These are phyloP conservation scores for Fraxinus americana DNA, from an alignment of 257 asterid species.

Conservation along the genomic window DNA sequence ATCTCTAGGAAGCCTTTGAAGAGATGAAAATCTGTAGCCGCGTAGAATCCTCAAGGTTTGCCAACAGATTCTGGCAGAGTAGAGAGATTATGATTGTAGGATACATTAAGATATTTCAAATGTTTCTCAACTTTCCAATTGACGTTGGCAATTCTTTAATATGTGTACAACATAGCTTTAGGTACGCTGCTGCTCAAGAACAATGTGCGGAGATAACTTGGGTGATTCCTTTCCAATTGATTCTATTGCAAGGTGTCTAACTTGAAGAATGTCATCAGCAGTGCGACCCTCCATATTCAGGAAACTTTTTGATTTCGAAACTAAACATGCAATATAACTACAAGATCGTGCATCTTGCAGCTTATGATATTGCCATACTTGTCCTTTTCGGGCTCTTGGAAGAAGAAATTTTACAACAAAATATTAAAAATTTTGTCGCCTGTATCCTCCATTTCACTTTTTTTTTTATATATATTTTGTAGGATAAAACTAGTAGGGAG, in stretches of 20 bases:
- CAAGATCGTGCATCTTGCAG: slow-evolving; percentile 42
- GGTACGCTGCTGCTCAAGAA: too few species aligned
- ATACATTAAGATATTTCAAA: too few species aligned
- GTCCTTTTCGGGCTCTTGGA: slow-evolving; percentile 27
- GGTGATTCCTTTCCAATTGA: neutral
- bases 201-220: neutral
- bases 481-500: too few species aligned
- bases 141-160: too few species aligned
- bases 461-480: too few species aligned
- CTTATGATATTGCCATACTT: slow-evolving; percentile 15
- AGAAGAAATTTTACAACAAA: slow-evolving; percentile 31
- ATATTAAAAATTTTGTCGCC: slow-evolving; percentile 19
- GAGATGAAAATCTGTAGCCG: too few species aligned
- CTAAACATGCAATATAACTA: slow-evolving; percentile 26
- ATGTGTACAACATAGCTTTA: too few species aligned
- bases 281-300: neutral
- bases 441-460: neutral
- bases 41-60: too few species aligned
- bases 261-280: neutral
- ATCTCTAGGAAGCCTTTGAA: too few species aligned
- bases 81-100: too few species aligned
- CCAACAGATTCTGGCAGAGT: too few species aligned
- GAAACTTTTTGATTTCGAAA: slow-evolving; percentile 9
- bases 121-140: too few species aligned
- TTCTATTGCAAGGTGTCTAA: slow-evolving; percentile 3